A percentile compares a stretch with the other conserved stretches of the same genome.
These are phyloP conservation scores for Malus hybrid DNA, from an alignment of 331 rosid genomes.

Conservation along the genomic window DNA sequence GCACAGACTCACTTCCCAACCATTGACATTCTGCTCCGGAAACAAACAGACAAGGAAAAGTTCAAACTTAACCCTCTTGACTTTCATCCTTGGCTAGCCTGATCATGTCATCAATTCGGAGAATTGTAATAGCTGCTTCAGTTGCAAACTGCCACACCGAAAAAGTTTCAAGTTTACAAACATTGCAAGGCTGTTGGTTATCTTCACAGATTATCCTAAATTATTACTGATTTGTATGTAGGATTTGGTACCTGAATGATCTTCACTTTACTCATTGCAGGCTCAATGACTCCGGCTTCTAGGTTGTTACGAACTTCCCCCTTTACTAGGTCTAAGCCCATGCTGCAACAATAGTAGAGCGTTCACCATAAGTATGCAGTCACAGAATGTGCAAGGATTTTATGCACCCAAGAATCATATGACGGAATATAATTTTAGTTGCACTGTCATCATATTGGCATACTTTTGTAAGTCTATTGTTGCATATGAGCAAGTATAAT, in stretches of 20 bases:
- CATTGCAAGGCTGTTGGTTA: background rate
- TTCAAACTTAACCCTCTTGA: no score
- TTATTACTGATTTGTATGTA: background rate
- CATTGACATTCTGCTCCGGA: no score
- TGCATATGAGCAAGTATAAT: background rate
- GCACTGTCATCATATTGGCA: background rate
- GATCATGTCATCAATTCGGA: constrained; percentile 97
- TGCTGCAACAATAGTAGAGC: constrained; percentile 34
- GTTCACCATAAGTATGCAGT: background rate
- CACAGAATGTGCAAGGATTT: background rate
- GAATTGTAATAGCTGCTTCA: constrained; percentile 96
- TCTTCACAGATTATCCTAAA: no score
- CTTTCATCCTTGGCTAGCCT: constrained; percentile 61
- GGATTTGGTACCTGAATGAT: constrained; percentile 62
- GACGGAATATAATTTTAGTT: background rate
- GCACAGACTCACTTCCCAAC: no score
- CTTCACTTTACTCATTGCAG: constrained; percentile 98
- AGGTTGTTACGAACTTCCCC: constrained; percentile 76
- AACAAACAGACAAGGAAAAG: no score
- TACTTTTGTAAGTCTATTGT: no score
- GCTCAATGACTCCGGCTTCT: constrained; percentile 99
- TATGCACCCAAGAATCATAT: background rate
- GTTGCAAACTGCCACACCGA: constrained; percentile 67
- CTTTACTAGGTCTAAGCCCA: constrained; percentile 80
- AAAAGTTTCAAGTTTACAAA: background rate